These are phyloP conservation scores for Rhizomucor miehei DNA, from an alignment of 371 early-diverging fungal genomes.

Conservation along the genomic window DNA sequence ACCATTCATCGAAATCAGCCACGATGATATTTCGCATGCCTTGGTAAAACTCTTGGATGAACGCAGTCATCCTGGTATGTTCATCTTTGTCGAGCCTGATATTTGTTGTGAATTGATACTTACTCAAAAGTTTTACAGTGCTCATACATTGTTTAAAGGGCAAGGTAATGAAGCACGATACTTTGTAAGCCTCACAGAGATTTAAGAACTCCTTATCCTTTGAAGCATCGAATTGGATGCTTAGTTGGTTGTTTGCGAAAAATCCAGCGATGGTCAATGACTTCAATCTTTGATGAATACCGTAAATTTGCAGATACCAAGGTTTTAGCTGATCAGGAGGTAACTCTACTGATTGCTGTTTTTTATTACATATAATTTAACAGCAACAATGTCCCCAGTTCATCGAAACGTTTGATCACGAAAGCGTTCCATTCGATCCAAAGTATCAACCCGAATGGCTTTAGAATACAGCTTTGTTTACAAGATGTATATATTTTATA, in stretches of 20 bases:
- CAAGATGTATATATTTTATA: conserved; percentile 10
- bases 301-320: conserved; percentile 89
- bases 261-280: conserved; percentile 92
- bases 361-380: not conserved
- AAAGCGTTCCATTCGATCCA: conserved; percentile 49
- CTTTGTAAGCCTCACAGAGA: not conserved
- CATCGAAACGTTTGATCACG: conserved; percentile 70
- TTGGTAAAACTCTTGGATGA: conserved; percentile 75
- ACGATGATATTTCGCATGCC: conserved; percentile 71
- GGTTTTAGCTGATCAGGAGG: conserved; percentile 92
- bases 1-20: conserved; percentile 89
- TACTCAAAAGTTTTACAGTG: conserved; percentile 23
- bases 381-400: conserved; percentile 47
- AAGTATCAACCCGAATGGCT: conserved; percentile 58
- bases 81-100: not conserved
- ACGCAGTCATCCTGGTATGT: conserved; percentile 71
- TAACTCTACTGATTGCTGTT: conserved; percentile 25
- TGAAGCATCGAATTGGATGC: conserved; percentile 88
- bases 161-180: conserved; percentile 54
- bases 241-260: conserved; percentile 91
- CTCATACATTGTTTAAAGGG: conserved; percentile 94
- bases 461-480: conserved; percentile 4
- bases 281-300: conserved; percentile 95
- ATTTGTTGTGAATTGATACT: not conserved
- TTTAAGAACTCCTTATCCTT: not conserved